Conservation (phyloP, 768 basidiomycete species). For the Tulasnella sp. region DNA sequence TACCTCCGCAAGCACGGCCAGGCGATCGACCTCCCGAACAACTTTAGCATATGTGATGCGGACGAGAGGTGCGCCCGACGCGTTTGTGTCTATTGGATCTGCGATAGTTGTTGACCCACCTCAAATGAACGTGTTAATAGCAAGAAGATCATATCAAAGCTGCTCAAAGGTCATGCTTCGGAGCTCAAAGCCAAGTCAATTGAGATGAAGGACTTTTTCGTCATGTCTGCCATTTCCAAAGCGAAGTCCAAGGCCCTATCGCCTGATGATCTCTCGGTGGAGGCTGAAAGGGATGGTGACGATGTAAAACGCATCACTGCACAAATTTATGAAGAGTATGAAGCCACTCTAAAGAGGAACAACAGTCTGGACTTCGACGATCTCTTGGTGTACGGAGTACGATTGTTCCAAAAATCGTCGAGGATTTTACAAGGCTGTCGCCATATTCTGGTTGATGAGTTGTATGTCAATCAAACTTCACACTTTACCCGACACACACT, state of each 20-base stretch:
- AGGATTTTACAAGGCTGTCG: constrained; percentile 45
- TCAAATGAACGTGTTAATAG: constrained; percentile 29
- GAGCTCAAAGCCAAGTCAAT: constrained; percentile 35
- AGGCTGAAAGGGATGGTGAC: constrained; percentile 18
- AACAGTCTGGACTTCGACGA: constrained; percentile 87
- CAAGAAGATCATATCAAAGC: constrained; percentile 50
- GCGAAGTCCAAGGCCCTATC: constrained; percentile 51
- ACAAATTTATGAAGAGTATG: constrained; percentile 55
- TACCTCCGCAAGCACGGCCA: constrained; percentile 53
- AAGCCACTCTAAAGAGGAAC: constrained; percentile 42
- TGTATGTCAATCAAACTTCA: constrained; percentile 36
- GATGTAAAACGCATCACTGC: constrained; percentile 24
- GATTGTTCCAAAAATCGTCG: constrained; percentile 43
- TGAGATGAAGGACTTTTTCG: constrained; percentile 40
- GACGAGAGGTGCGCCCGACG: constrained; percentile 51
- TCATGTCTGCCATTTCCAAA: constrained; percentile 57
- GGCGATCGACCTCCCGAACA: constrained; percentile 47
- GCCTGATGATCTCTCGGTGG: constrained; percentile 36
- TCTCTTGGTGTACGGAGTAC: constrained; percentile 59
- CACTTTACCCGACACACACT: neutral
- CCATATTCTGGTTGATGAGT: constrained; percentile 73
- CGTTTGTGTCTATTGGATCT: neutral
- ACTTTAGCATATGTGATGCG: constrained; percentile 75
- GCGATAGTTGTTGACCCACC: neutral
- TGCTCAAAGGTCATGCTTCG: constrained; percentile 41